These are phyloP conservation scores for Myrica gale DNA, from an alignment of 306 rosid species.

Conservation along the genomic window DNA sequence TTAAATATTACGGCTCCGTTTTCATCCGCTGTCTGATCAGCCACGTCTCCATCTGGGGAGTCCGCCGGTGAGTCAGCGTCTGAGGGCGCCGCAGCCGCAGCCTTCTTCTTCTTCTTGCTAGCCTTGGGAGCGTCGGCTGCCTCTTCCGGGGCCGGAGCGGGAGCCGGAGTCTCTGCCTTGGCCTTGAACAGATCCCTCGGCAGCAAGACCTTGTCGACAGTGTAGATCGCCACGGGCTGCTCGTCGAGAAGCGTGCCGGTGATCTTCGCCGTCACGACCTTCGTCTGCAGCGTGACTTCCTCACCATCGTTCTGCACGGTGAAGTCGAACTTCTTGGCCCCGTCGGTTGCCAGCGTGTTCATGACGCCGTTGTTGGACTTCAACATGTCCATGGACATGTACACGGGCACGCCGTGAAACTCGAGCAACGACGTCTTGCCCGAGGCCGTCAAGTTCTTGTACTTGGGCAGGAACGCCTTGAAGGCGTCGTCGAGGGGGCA, in stretches of 20 bases:
- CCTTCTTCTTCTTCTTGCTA: constrained; percentile 36
- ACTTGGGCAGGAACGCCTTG: constrained; percentile 58
- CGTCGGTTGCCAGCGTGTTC: constrained; percentile 86
- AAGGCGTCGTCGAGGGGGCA: constrained; percentile 74
- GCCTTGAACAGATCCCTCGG: constrained; percentile 70
- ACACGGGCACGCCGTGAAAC: constrained; percentile 69
- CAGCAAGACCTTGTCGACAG: constrained; percentile 57
- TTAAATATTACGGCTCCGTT: constrained; percentile 33
- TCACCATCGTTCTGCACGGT: constrained; percentile 83
- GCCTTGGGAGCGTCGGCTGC: constrained; percentile 53
- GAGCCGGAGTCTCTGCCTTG: constrained; percentile 46
- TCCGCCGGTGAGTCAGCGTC: constrained; percentile 35
- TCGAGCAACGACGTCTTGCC: constrained; percentile 58
- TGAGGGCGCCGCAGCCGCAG: constrained; percentile 13
- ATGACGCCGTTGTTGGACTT: constrained; percentile 61
- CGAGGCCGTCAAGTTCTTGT: constrained; percentile 56
- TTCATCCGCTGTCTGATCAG: constrained; percentile 57
- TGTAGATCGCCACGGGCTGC: constrained; percentile 57
- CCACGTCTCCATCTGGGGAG: constrained; percentile 41
- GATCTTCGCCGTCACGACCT: constrained; percentile 55
- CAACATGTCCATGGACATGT: constrained; percentile 49
- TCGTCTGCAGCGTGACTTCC: constrained; percentile 56
- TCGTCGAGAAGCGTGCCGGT: constrained; percentile 65
- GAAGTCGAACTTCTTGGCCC: constrained; percentile 63
- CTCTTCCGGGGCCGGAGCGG: constrained; percentile 59